These are phyloP conservation scores for Phaeolepiota aurea DNA, from an alignment of 768 basidiomycete species.

Conservation along the genomic window DNA sequence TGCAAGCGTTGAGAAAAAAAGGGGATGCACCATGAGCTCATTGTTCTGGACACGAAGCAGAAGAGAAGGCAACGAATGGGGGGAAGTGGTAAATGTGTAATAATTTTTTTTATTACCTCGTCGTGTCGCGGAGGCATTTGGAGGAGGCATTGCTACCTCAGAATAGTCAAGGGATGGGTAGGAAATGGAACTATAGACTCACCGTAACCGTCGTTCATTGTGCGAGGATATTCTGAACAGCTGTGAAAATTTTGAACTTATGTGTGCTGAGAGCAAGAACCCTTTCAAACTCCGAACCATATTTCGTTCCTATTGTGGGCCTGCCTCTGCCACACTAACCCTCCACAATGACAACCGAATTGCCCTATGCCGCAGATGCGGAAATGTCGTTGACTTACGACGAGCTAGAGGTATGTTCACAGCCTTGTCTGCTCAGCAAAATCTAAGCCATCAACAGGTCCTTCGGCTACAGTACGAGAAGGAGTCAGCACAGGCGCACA, in stretches of 20 bases:
- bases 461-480: constrained; percentile 82
- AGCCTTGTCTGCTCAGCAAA: neutral
- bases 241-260: constrained; percentile 5
- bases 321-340: neutral
- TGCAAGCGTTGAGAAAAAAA: constrained; percentile 33
- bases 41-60: constrained; percentile 32
- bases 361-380: constrained; percentile 95
- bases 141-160: constrained; percentile 8
- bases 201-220: constrained; percentile 51
- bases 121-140: constrained; percentile 6
- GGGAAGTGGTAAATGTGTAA: constrained; percentile 8
- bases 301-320: neutral
- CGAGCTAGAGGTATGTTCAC: constrained; percentile 66
- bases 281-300: constrained; percentile 29
- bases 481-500: constrained; percentile 74
- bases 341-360: constrained; percentile 58
- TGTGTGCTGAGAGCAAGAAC: constrained; percentile 10
- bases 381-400: constrained; percentile 83
- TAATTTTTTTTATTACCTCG: constrained; percentile 14
- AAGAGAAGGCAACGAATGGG: constrained; percentile 18
- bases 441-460: constrained; percentile 42
- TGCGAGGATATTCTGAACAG: constrained; percentile 10
- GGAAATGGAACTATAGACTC: constrained; percentile 25
- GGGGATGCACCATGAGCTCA: constrained; percentile 61
- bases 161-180: constrained; percentile 14